Percentiles rank a stretch among this genome's conserved stretches.
Evolutionary conservation across 176 grass and related monocot species (phyloP).

Genomic region (Pontederia crassipes): DNA sequence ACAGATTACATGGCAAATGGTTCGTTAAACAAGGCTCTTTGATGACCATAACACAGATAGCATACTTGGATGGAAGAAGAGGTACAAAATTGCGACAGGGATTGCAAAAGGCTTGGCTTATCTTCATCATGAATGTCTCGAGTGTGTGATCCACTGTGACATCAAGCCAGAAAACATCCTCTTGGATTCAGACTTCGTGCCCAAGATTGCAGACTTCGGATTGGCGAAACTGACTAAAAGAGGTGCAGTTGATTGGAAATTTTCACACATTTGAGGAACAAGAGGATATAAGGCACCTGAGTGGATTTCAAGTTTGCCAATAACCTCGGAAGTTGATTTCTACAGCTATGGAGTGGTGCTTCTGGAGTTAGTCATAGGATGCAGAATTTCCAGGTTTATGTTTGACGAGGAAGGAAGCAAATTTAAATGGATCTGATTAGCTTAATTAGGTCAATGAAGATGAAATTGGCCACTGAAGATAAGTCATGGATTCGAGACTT

Average conservation of each 20-base stretch:
- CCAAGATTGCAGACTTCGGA: no score
- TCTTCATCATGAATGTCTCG: no score
- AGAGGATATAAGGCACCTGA: slow-evolving; percentile 64
- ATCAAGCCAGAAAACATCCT: no score
- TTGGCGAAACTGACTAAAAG: no score
- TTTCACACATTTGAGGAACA: slow-evolving; percentile 18
- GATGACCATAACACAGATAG: neutral
- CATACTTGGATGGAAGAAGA: neutral
- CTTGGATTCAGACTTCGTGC: no score
- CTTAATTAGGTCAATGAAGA: slow-evolving; percentile 7
- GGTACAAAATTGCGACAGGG: neutral
- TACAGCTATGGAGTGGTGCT: slow-evolving; percentile 50
- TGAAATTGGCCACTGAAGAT: slow-evolving; percentile 25
- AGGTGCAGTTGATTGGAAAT: no score
- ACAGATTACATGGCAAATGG: slow-evolving; percentile 35
- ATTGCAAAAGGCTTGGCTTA: no score
- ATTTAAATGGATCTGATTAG: slow-evolving; percentile 1
- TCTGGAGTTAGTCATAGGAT: slow-evolving; percentile 39
- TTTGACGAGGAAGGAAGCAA: slow-evolving; percentile 10
- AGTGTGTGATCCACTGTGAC: no score
- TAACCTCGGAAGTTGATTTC: slow-evolving; percentile 39
- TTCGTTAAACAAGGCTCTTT: slow-evolving; percentile 27
- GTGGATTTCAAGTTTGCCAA: slow-evolving; percentile 43
- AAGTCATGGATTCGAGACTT: slow-evolving; percentile 31
- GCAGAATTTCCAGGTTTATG: slow-evolving; percentile 21